Evolutionary conservation across 2,329 filamentous ascomycete genomes (phyloP), one percentile per base, ranked within the genome.

Genomic region (Penicillium sp.): DNA sequence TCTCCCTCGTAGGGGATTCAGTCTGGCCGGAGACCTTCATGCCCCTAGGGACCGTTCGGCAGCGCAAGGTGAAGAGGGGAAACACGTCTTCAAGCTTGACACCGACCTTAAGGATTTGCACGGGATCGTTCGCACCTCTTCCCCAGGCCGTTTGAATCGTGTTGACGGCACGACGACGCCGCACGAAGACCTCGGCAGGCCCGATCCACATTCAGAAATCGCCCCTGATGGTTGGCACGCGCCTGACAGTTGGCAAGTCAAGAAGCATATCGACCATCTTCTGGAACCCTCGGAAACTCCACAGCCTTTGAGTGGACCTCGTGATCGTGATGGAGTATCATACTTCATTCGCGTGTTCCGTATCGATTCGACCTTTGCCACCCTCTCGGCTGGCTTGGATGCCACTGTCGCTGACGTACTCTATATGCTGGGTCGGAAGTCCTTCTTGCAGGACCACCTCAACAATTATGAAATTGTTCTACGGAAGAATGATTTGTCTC

Each of bases 331-430:
- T 58, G 75, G 79, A 19, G 76, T 78, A 11, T 81, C 84, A 20
- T 96, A 91, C 65, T 97, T 90, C 63, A 93, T 98, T 60, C 87
- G 93, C 21, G 87, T 98, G 25, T 98, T 98, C 72, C 84, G 90
- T 45, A 84, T 86, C 7, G 91, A 98, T 62, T 88, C 86, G 17
- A 96, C 93, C 0, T 98, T 97, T 69, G 87, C 89, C 5, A 96
- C 93, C 0, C 77, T 98, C 34, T 91, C 89, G 19, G 84, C 91
- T 65, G 75, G 83, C 2, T 72, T 97, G 36, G 87, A 90, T 58
- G 84, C 91, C 3, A 90, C 85, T 0, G 91, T 94, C 13, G 77
- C 80, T 13, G 91, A 98, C 43, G 83, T 97, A 30, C 83, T 97
- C 50, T 77, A 81, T n/a, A 87, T 93, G 62, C 79, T 98, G 50